phyloP scores from a whole-genome alignment of 2,329 filamentous ascomycete species.

The Penicillium paneum region DNA sequence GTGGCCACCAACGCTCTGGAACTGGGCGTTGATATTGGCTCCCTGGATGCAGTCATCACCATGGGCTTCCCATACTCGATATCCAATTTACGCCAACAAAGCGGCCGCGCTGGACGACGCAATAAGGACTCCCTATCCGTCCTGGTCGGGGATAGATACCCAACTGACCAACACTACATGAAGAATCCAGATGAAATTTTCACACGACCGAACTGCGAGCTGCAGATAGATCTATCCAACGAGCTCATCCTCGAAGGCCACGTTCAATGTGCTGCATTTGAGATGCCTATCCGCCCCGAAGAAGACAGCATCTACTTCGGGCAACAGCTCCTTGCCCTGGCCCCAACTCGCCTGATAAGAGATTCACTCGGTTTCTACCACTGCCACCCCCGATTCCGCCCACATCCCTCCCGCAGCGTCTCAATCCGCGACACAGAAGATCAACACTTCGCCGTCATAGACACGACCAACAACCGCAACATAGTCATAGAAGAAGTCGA shows the following conservation, averaged over 20 bases:
- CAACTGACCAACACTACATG: constrained; percentile 96
- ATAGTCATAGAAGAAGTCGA: constrained; percentile 92
- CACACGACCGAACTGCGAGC: constrained; percentile 80
- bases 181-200: constrained; percentile 89
- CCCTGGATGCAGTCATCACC: constrained; percentile 87
- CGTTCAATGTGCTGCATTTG: constrained; percentile 89
- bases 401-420: constrained; percentile 76
- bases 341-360: constrained; percentile 67
- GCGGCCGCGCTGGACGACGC: constrained; percentile 82
- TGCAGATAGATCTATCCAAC: constrained; percentile 90
- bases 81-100: constrained; percentile 90
- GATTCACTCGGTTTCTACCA: constrained; percentile 84
- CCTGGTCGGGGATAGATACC: constrained; percentile 81
- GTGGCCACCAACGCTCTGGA: constrained; percentile 92
- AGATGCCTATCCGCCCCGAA: constrained; percentile 82
- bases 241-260: constrained; percentile 90
- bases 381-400: constrained; percentile 82
- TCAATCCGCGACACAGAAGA: constrained; percentile 87
- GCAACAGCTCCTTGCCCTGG: constrained; percentile 66
- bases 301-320: constrained; percentile 80
- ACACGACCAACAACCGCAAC: constrained; percentile 76
- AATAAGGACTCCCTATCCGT: constrained; percentile 93
- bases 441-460: constrained; percentile 89
- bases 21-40: constrained; percentile 91
- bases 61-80: constrained; percentile 96